A percentile compares a stretch with the other conserved stretches of the same genome.
phyloP scores from a whole-genome alignment of 306 rosid genomes.

The Glycine soja region DNA sequence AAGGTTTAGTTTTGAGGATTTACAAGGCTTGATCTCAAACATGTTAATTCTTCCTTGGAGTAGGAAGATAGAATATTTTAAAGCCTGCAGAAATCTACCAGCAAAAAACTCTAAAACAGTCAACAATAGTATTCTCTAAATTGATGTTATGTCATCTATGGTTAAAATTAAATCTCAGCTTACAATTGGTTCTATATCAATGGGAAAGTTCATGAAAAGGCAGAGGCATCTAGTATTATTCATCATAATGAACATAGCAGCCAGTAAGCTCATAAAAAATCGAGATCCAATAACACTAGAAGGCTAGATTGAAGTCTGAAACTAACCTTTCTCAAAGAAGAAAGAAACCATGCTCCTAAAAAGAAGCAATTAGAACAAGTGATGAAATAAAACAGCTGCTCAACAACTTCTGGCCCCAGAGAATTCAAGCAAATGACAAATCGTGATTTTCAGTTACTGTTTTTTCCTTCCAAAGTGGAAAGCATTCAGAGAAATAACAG shows the following conservation, averaged over 20 bases:
- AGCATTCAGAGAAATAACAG: slow-evolving; percentile 39
- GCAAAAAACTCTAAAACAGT: not conserved
- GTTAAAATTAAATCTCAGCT: slow-evolving; percentile 2
- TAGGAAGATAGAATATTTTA: slow-evolving; percentile 3
- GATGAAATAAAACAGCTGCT: slow-evolving; percentile 54
- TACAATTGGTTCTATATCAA: not conserved
- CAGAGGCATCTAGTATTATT: not conserved
- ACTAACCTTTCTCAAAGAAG: slow-evolving; percentile 59
- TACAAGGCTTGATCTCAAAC: not conserved
- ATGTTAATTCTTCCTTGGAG: not conserved
- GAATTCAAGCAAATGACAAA: slow-evolving; percentile 56
- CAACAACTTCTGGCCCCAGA: slow-evolving; percentile 57
- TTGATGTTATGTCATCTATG: not conserved
- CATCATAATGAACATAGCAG: not conserved
- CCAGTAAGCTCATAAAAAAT: slow-evolving; percentile 4
- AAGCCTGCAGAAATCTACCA: not conserved
- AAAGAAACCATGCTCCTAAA: slow-evolving; percentile 50
- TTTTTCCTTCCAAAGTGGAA: slow-evolving; percentile 48
- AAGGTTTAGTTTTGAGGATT: not conserved
- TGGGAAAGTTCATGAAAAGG: not conserved
- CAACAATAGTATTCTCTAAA: slow-evolving; percentile 9
- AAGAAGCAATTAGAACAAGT: slow-evolving; percentile 53
- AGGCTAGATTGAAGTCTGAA: slow-evolving; percentile 3
- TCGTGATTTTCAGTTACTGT: slow-evolving; percentile 41
- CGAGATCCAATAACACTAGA: not conserved